These are phyloP conservation scores for Nitzschia sp. DNA, from an alignment of 108 stramenopile genomes.

Conservation along the genomic window DNA sequence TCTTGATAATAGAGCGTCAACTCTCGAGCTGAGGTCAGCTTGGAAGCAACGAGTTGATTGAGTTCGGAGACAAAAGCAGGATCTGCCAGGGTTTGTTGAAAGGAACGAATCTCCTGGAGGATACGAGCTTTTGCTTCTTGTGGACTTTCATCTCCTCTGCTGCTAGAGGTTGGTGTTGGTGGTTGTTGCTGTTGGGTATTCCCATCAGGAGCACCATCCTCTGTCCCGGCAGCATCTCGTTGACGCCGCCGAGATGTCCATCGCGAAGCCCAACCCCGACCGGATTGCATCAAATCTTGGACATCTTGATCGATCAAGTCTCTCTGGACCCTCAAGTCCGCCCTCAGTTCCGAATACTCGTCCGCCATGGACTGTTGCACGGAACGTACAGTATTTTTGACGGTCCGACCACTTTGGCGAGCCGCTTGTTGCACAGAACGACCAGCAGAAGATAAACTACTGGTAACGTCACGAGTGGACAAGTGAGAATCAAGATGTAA, in stretches of 20 bases:
- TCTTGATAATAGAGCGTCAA: constrained; percentile 56
- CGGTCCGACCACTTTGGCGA: constrained; percentile 2
- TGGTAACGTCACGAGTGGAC: no score
- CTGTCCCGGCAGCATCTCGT: neutral
- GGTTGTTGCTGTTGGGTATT: neutral
- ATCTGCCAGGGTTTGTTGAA: constrained; percentile 1
- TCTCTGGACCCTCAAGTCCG: neutral
- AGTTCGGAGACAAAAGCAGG: constrained; percentile 10
- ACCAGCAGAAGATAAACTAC: no score
- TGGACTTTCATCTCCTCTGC: no score
- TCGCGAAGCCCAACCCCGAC: neutral
- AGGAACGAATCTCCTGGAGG: constrained; percentile 10
- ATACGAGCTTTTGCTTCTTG: neutral
- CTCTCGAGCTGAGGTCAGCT: constrained; percentile 26
- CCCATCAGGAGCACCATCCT: neutral
- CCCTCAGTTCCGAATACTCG: constrained; percentile 5
- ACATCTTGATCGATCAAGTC: constrained; percentile 1
- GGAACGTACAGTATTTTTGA: neutral
- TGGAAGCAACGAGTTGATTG: constrained; percentile 1
- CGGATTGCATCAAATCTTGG: neutral
- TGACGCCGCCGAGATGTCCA: neutral
- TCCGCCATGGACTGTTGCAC: neutral
- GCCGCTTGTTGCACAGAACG: no score
- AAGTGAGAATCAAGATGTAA: no score
- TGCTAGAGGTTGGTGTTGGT: neutral